These are phyloP conservation scores for Russula brevipes DNA, from an alignment of 768 basidiomycete species.

Conservation along the genomic window DNA sequence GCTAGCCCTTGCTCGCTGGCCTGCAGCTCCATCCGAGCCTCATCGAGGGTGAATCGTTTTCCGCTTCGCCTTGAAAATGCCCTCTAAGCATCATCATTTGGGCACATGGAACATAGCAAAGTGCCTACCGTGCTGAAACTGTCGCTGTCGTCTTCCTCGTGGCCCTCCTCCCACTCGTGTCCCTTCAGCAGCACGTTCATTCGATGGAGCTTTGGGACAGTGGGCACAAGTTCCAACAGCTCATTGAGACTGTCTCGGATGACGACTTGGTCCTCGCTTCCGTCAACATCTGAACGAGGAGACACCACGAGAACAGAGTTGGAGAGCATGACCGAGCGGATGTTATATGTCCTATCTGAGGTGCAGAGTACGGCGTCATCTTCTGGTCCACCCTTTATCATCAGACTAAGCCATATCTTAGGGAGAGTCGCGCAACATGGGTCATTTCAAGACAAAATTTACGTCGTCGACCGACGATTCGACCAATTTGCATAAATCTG, in stretches of 20 bases:
- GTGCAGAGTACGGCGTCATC: conserved; percentile 94
- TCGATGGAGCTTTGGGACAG: conserved; percentile 70
- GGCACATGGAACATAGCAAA: background rate
- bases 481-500: conserved; percentile 58
- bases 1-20: conserved; percentile 76
- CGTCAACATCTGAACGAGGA: conserved; percentile 34
- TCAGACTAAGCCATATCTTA: conserved; percentile 13
- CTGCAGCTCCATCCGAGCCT: conserved; percentile 63
- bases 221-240: conserved; percentile 73
- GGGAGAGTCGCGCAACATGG: conserved; percentile 18
- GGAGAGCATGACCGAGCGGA: conserved; percentile 84
- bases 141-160: conserved; percentile 46
- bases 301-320: conserved; percentile 80
- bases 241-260: conserved; percentile 80
- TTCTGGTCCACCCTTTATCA: conserved; percentile 74
- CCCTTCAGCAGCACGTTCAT: conserved; percentile 57
- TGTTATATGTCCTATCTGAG: conserved; percentile 64
- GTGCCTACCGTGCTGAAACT: conserved; percentile 30
- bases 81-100: background rate
- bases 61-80: conserved; percentile 31
- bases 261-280: conserved; percentile 44
- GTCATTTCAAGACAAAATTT: conserved; percentile 2
- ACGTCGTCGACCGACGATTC: conserved; percentile 40
- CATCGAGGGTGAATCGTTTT: conserved; percentile 50
- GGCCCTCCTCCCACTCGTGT: conserved; percentile 62